A percentile compares a stretch with the other conserved stretches of the same genome.
Conservation (phyloP, 805 yeast species). For the Suhomyces pyralidae region DNA sequence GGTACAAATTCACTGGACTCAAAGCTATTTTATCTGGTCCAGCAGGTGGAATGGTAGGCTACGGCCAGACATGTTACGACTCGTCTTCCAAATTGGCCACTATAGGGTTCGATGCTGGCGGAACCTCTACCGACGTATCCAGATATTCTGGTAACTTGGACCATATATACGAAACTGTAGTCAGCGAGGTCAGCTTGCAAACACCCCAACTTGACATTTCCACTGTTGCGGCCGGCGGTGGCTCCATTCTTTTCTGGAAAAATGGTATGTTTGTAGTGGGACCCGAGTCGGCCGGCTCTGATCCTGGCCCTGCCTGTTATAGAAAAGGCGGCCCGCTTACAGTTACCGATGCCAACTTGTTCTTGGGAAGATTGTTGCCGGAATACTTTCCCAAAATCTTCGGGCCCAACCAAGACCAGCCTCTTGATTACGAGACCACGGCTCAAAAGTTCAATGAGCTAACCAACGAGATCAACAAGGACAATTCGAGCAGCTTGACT, state of each 20-base stretch:
- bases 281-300: conserved; percentile 40
- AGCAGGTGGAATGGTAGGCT: conserved; percentile 97
- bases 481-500: conserved; percentile 39
- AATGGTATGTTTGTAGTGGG: conserved; percentile 41
- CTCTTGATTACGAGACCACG: conserved; percentile 39
- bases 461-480: conserved; percentile 54
- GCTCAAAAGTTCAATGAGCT: conserved; percentile 49
- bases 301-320: conserved; percentile 43
- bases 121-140: conserved; percentile 46
- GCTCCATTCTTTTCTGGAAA: conserved; percentile 37
- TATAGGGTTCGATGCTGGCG: conserved; percentile 45
- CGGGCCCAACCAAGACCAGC: conserved; percentile 34
- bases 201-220: conserved; percentile 44
- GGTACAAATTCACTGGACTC: conserved; percentile 78
- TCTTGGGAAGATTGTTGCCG: conserved; percentile 33
- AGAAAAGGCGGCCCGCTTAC: conserved; percentile 40
- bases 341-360: conserved; percentile 39
- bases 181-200: conserved; percentile 42
- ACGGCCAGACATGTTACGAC: conserved; percentile 75
- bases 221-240: conserved; percentile 50
- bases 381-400: conserved; percentile 37
- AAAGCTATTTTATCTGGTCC: conserved; percentile 92
- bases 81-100: conserved; percentile 21
- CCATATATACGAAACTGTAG: conserved; percentile 45
- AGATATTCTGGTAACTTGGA: conserved; percentile 39